phyloP scores from a whole-genome alignment of 495 filamentous ascomycete species.

The Penicillium dipodomyicola region DNA sequence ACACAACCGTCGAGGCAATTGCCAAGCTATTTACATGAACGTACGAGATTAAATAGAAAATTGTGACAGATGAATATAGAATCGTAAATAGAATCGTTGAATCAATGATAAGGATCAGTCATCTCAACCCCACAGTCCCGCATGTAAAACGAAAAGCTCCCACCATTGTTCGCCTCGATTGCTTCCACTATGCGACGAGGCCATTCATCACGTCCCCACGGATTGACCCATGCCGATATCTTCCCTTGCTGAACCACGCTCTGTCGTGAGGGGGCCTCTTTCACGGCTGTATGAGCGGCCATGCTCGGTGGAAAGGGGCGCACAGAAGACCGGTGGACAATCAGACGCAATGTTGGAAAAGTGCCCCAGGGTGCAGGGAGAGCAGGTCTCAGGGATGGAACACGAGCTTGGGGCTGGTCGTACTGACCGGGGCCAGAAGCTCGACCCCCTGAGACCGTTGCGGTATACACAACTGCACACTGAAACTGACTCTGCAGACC shows the following conservation, averaged over 20 bases:
- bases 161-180: slow-evolving; percentile 28
- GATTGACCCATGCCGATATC: slow-evolving; percentile 47
- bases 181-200: slow-evolving; percentile 35
- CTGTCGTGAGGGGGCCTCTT: slow-evolving; percentile 48
- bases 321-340: slow-evolving; percentile 45
- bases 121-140: slow-evolving; percentile 23
- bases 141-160: slow-evolving; percentile 34
- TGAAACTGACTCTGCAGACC: slow-evolving; percentile 37
- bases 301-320: slow-evolving; percentile 53
- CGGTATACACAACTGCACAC: slow-evolving; percentile 42
- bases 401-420: slow-evolving; percentile 35
- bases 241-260: slow-evolving; percentile 38
- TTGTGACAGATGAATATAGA: neutral
- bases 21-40: slow-evolving; percentile 37
- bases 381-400: slow-evolving; percentile 38
- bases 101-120: slow-evolving; percentile 12
- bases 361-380: slow-evolving; percentile 49
- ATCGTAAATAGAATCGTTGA: neutral
- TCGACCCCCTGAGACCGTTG: slow-evolving; percentile 31
- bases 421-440: slow-evolving; percentile 28
- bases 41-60: slow-evolving; percentile 3
- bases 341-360: slow-evolving; percentile 46
- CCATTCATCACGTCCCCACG: slow-evolving; percentile 47
- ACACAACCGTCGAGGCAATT: slow-evolving; percentile 80
- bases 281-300: slow-evolving; percentile 54